Conservation (phyloP, 2,329 filamentous ascomycete genomes). For the Claviceps monticola region DNA sequence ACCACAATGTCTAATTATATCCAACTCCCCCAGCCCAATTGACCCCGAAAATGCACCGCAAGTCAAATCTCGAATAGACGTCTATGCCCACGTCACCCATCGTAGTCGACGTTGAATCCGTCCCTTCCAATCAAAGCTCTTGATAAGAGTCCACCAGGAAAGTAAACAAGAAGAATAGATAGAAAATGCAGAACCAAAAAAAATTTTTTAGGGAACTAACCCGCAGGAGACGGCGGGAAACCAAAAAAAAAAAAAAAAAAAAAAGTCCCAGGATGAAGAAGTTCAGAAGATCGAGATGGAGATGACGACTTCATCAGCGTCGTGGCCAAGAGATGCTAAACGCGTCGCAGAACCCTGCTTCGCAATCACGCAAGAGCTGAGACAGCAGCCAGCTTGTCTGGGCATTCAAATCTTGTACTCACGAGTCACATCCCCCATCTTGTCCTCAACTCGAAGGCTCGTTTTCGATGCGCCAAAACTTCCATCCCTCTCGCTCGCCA, state of each 20-base stretch:
- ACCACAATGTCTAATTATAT: too few species aligned
- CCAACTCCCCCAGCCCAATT: too few species aligned
- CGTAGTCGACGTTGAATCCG: too few species aligned
- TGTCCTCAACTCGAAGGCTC: constrained; percentile 11
- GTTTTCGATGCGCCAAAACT: constrained; percentile 63
- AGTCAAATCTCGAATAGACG: background rate
- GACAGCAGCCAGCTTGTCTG: too few species aligned
- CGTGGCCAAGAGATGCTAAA: too few species aligned
- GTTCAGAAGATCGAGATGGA: too few species aligned
- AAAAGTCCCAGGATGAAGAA: too few species aligned
- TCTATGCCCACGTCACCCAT: background rate
- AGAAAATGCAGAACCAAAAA: background rate
- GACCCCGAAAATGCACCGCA: background rate
- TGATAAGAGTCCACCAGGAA: too few species aligned
- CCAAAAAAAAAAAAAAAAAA: background rate
- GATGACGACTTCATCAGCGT: too few species aligned
- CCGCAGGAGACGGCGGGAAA: background rate
- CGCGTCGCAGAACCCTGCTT: too few species aligned
- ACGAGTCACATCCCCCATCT: background rate
- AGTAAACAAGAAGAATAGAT: background rate
- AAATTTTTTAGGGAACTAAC: background rate
- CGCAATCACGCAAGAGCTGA: too few species aligned
- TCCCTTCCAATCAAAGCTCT: too few species aligned
- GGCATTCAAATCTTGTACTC: background rate
- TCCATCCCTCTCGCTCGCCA: constrained; percentile 67